A percentile compares a stretch with the other conserved stretches of the same genome.
Evolutionary conservation across 371 early-diverging fungal species (phyloP).

Genomic region (Coemansia sp.): DNA sequence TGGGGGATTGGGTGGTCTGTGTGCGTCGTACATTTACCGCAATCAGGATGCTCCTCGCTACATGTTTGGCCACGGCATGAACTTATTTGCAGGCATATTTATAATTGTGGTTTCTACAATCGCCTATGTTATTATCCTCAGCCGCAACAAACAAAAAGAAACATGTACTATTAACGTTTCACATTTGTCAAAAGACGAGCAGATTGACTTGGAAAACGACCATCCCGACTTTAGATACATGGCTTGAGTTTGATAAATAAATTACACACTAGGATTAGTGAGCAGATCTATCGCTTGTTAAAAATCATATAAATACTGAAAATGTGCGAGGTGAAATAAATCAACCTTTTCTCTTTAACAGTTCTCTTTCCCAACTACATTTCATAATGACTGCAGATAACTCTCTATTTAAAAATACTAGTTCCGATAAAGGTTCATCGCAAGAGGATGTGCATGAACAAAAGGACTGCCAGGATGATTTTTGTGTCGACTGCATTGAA

Average conservation of each 20-base stretch:
- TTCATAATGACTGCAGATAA: neutral
- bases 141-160: constrained; percentile 29
- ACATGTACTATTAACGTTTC: constrained; percentile 27
- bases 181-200: constrained; percentile 8
- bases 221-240: constrained; percentile 44
- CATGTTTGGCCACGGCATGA: constrained; percentile 47
- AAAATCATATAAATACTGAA: neutral
- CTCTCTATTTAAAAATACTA: neutral
- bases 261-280: neutral
- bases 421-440: neutral
- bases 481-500: neutral
- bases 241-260: constrained; percentile 6
- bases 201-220: constrained; percentile 31
- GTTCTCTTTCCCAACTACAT: neutral
- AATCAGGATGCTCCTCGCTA: constrained; percentile 61
- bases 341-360: neutral
- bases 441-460: neutral
- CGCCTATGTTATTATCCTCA: constrained; percentile 22
- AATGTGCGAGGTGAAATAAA: neutral
- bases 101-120: constrained; percentile 17
- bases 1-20: constrained; percentile 66
- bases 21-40: constrained; percentile 65
- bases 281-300: neutral
- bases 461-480: too few species aligned
- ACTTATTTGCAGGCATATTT: constrained; percentile 30